A percentile compares a stretch with the other conserved stretches of the same genome.
Evolutionary conservation across 108 stramenopile species (phyloP).

Genomic region (Skeletonema menzelii): DNA sequence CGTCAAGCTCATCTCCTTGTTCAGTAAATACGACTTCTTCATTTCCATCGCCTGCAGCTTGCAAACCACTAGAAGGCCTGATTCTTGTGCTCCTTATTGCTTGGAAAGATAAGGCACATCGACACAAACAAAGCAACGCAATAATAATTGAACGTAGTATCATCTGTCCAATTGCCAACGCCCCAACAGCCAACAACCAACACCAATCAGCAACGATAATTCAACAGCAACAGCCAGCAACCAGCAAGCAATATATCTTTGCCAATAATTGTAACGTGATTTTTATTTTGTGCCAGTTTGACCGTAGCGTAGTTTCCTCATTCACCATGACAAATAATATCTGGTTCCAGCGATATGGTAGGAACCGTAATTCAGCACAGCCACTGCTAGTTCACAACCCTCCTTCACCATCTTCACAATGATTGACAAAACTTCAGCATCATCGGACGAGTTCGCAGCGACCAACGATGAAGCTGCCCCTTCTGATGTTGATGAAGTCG

Average conservation of each 20-base stretch:
- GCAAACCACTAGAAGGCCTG: background rate
- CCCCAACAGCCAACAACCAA: too few relatives aligned
- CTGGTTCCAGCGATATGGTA: too few relatives aligned
- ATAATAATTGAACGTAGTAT: background rate
- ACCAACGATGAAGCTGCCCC: background rate
- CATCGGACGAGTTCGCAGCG: background rate
- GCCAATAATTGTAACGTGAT: background rate
- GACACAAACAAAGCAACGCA: background rate
- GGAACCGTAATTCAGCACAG: too few relatives aligned
- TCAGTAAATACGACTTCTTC: background rate
- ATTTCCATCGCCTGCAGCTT: background rate
- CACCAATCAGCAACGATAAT: too few relatives aligned
- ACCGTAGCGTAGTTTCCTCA: too few relatives aligned
- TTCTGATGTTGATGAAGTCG: background rate
- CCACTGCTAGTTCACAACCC: too few relatives aligned
- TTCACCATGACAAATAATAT: too few relatives aligned
- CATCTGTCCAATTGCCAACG: too few relatives aligned
- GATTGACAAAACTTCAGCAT: background rate
- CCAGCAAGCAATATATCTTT: background rate
- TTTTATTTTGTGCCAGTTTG: background rate
- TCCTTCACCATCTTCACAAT: background rate
- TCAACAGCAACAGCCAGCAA: too few relatives aligned
- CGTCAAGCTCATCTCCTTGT: conserved; percentile 26
- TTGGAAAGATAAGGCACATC: background rate
- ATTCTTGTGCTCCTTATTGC: background rate